phyloP scores from a whole-genome alignment of 1,284 basidiomycete species.

The Malassezia brasiliensis region DNA sequence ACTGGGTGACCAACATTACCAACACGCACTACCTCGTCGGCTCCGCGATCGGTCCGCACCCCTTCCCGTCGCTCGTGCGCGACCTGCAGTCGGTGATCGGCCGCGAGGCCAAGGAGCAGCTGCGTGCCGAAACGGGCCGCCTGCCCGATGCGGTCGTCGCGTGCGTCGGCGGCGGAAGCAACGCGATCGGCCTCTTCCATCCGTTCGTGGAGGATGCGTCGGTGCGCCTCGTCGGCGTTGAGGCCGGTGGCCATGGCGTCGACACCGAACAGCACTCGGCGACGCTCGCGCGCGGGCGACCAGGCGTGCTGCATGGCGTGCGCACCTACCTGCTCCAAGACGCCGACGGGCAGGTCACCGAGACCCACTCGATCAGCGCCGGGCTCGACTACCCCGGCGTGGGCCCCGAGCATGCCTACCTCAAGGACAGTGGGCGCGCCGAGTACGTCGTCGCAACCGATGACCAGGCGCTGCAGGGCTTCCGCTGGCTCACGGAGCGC shows the following conservation, averaged over 20 bases:
- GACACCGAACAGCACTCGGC: slow-evolving; percentile 81
- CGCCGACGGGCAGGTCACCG: slow-evolving; percentile 77
- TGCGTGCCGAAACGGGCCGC: slow-evolving; percentile 65
- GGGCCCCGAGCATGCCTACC: slow-evolving; percentile 91
- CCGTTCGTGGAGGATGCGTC: slow-evolving; percentile 36
- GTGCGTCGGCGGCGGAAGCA: slow-evolving; percentile 93
- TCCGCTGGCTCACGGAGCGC: slow-evolving; percentile 76
- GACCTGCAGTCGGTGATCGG: slow-evolving; percentile 97
- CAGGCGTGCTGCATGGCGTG: slow-evolving; percentile 92
- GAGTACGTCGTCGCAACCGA: slow-evolving; percentile 90
- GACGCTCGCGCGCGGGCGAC: slow-evolving; percentile 75
- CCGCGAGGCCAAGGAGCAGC: slow-evolving; percentile 82
- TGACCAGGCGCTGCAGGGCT: slow-evolving; percentile 81
- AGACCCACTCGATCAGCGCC: slow-evolving; percentile 94
- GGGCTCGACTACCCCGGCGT: slow-evolving; percentile 66
- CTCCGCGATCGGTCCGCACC: slow-evolving; percentile 93
- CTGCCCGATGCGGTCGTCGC: slow-evolving; percentile 90
- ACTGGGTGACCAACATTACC: slow-evolving; percentile 89
- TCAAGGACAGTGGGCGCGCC: slow-evolving; percentile 85
- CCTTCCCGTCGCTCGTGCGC: slow-evolving; percentile 95
- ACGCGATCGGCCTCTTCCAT: slow-evolving; percentile 68
- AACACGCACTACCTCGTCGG: slow-evolving; percentile 91
- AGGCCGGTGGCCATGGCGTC: slow-evolving; percentile 60
- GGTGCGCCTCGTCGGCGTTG: slow-evolving; percentile 43
- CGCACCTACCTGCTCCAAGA: slow-evolving; percentile 89